Evolutionary conservation across 805 yeast species (phyloP).

Genomic region (Ogataea neopini): DNA sequence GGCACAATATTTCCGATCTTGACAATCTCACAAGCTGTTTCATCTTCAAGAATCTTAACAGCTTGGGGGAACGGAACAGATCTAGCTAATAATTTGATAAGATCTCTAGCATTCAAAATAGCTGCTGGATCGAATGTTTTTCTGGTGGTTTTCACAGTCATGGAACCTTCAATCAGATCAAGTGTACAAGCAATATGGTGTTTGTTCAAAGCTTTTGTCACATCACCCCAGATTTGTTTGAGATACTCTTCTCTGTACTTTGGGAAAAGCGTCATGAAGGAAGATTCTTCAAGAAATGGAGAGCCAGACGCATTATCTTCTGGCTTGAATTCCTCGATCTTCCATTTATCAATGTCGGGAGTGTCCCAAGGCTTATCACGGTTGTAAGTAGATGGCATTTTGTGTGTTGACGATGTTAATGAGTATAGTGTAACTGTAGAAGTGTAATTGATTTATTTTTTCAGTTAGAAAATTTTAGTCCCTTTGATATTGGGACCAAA

Average conservation of each 20-base stretch:
- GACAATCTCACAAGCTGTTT: conserved; percentile 91
- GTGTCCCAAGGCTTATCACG: conserved; percentile 98
- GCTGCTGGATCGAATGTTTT: conserved; percentile 95
- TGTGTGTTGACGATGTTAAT: neutral
- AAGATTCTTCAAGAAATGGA: conserved; percentile 93
- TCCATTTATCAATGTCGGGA: conserved; percentile 92
- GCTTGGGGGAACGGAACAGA: conserved; percentile 98
- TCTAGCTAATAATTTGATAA: conserved; percentile 89
- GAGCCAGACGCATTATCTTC: conserved; percentile 86
- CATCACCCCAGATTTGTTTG: conserved; percentile 90
- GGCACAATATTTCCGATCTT: conserved; percentile 88
- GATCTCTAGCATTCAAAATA: conserved; percentile 90
- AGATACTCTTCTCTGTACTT: conserved; percentile 92
- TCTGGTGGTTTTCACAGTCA: conserved; percentile 95
- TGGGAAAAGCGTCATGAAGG: conserved; percentile 93
- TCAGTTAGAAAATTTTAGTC: conserved; percentile 11
- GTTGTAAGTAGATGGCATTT: conserved; percentile 90
- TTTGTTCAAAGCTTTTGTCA: conserved; percentile 73
- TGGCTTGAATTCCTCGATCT: conserved; percentile 79
- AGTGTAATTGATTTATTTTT: neutral
- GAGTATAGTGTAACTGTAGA: neutral
- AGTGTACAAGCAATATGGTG: conserved; percentile 80
- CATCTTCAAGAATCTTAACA: conserved; percentile 85
- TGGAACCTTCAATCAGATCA: conserved; percentile 93
- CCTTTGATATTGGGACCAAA: conserved; percentile 8